These are phyloP conservation scores for Mortierella hygrophila DNA, from an alignment of 192 early-diverging fungal genomes.

Conservation along the genomic window DNA sequence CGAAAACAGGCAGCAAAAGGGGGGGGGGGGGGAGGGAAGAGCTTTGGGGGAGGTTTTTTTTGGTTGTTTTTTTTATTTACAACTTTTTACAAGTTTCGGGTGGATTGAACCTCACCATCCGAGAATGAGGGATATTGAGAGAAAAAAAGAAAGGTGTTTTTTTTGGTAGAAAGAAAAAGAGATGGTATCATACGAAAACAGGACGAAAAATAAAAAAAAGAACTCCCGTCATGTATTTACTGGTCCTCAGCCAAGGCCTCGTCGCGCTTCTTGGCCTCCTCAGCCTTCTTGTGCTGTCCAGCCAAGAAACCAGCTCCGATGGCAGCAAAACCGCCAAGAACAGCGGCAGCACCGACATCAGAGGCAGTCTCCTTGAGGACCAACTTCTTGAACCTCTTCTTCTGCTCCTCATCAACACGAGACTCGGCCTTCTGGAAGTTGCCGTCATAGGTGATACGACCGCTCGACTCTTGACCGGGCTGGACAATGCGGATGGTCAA, in stretches of 20 bases:
- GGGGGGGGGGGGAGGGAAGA: not conserved
- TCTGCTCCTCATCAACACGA: conserved; percentile 35
- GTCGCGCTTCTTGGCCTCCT: not conserved
- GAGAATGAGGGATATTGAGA: not conserved
- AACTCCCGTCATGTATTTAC: not conserved
- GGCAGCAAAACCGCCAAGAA: conserved; percentile 13
- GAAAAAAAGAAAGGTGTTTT: not conserved
- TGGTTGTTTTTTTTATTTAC: not conserved
- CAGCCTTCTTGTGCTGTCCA: not conserved
- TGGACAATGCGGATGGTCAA: conserved; percentile 33
- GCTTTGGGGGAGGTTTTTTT: not conserved
- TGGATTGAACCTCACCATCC: not conserved
- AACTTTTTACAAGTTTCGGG: not conserved
- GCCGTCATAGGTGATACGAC: conserved; percentile 14
- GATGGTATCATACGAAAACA: not conserved
- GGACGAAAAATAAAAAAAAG: not conserved
- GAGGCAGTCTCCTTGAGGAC: conserved; percentile 31
- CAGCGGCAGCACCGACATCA: conserved; percentile 35
- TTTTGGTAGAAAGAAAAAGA: not conserved
- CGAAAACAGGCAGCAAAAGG: no score
- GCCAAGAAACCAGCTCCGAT: not conserved
- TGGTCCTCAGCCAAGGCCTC: not conserved
- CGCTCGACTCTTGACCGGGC: conserved; percentile 11
- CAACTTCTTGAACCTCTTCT: conserved; percentile 46
- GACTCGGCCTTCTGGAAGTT: conserved; percentile 24